Conservation (phyloP, 257 asterid genomes). For the Petunia axillaris region DNA sequence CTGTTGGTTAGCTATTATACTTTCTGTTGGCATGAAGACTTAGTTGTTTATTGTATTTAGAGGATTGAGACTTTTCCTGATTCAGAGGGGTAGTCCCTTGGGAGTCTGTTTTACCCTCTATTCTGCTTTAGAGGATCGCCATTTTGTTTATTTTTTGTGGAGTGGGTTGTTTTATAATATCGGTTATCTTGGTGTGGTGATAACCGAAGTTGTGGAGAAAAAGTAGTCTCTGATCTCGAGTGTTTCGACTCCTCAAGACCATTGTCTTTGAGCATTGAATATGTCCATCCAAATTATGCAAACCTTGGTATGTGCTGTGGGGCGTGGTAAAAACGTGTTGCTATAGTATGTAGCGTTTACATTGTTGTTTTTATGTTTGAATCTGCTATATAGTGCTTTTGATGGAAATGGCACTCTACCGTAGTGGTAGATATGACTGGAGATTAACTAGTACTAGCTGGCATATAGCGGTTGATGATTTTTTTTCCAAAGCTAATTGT, state of each 20-base stretch:
- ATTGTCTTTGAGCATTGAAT: neutral
- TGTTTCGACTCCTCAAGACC: neutral
- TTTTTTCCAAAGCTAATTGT: neutral
- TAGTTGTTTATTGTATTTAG: neutral
- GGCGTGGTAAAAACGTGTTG: neutral
- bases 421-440: neutral
- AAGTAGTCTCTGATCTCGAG: neutral
- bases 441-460: neutral
- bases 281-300: neutral
- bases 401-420: constrained; percentile 6
- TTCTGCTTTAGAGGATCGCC: constrained; percentile 6
- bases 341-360: neutral
- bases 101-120: neutral
- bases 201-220: neutral
- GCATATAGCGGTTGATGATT: constrained; percentile 3
- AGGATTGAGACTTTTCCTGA: neutral
- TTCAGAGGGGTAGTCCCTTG: neutral
- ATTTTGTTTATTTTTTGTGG: neutral
- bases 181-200: constrained; percentile 6
- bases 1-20: neutral
- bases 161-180: neutral
- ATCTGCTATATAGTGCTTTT: neutral
- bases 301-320: neutral
- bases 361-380: neutral
- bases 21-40: neutral